phyloP scores from a whole-genome alignment of 257 asterid genomes.

The Penstemon barbatus region DNA sequence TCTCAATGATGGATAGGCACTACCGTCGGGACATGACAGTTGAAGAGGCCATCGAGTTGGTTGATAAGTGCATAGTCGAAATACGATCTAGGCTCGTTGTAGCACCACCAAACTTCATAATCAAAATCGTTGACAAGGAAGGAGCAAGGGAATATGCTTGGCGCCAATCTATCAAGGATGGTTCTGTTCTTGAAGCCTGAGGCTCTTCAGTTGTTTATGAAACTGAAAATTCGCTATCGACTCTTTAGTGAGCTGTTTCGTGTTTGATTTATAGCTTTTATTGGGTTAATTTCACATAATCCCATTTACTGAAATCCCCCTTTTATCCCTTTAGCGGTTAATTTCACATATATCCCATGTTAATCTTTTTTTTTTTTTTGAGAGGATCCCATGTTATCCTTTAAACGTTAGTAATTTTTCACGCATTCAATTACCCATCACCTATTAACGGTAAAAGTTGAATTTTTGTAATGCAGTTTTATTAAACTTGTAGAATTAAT shows the following conservation, averaged over 20 bases:
- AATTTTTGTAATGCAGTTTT: too few relatives aligned
- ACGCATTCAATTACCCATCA: too few relatives aligned
- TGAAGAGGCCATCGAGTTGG: slow-evolving; percentile 84
- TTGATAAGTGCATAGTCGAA: slow-evolving; percentile 72
- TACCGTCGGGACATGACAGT: slow-evolving; percentile 80
- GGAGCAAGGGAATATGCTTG: slow-evolving; percentile 86
- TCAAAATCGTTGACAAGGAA: slow-evolving; percentile 85
- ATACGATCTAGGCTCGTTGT: slow-evolving; percentile 81
- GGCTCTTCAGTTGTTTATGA: slow-evolving; percentile 18
- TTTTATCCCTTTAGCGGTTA: too few relatives aligned
- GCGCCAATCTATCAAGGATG: slow-evolving; percentile 73
- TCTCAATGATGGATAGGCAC: slow-evolving; percentile 90
- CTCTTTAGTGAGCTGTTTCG: slow-evolving; percentile 28
- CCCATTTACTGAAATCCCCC: too few relatives aligned
- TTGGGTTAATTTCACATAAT: too few relatives aligned
- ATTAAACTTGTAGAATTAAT: too few relatives aligned
- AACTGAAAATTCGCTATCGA: slow-evolving; percentile 8
- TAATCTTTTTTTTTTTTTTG: too few relatives aligned
- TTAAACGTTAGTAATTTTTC: too few relatives aligned
- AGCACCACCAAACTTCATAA: slow-evolving; percentile 89
- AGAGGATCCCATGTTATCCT: too few relatives aligned
- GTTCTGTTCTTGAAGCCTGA: slow-evolving; percentile 46
- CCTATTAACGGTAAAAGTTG: too few relatives aligned
- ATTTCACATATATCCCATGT: too few relatives aligned
- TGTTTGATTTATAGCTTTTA: slow-evolving; percentile 29